Evolutionary conservation across 768 basidiomycete genomes (phyloP).

Genomic region (Rhizopogon vesiculosus): DNA sequence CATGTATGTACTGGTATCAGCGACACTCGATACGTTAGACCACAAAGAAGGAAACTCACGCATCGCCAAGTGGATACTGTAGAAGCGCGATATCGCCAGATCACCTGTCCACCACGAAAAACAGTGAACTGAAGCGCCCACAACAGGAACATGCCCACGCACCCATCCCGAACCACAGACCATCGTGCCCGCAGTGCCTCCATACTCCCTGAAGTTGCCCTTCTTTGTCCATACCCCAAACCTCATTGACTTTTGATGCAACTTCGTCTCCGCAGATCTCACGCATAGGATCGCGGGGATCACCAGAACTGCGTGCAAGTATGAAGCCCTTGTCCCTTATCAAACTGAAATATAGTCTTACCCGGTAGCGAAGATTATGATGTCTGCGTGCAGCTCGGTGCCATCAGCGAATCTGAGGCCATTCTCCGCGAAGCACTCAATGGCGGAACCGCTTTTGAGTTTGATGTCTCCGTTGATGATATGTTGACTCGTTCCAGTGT

Average conservation of each 20-base stretch:
- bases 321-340: neutral
- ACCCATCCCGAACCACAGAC: conserved; percentile 28
- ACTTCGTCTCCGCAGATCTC: conserved; percentile 43
- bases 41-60: conserved; percentile 16
- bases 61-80: conserved; percentile 26
- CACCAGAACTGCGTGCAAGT: conserved; percentile 47
- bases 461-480: conserved; percentile 47
- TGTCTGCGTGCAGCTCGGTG: conserved; percentile 27
- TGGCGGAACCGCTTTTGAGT: conserved; percentile 38
- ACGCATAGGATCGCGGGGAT: conserved; percentile 35
- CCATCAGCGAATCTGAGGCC: conserved; percentile 26
- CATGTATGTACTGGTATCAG: neutral
- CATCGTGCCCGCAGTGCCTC: conserved; percentile 31
- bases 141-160: neutral
- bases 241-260: conserved; percentile 37
- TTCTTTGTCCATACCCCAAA: conserved; percentile 64
- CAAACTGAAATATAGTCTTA: conserved; percentile 2
- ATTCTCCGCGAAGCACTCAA: conserved; percentile 25
- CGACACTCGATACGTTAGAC: neutral
- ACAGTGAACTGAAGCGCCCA: neutral
- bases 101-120: conserved; percentile 11
- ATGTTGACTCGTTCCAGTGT: conserved; percentile 36
- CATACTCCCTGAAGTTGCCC: conserved; percentile 47
- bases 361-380: conserved; percentile 29
- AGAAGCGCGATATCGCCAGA: conserved; percentile 19